Evolutionary conservation across 1,284 basidiomycete species (phyloP), one percentile per base, ranked within the genome.

Genomic region (Ustilago xerochloae): DNA sequence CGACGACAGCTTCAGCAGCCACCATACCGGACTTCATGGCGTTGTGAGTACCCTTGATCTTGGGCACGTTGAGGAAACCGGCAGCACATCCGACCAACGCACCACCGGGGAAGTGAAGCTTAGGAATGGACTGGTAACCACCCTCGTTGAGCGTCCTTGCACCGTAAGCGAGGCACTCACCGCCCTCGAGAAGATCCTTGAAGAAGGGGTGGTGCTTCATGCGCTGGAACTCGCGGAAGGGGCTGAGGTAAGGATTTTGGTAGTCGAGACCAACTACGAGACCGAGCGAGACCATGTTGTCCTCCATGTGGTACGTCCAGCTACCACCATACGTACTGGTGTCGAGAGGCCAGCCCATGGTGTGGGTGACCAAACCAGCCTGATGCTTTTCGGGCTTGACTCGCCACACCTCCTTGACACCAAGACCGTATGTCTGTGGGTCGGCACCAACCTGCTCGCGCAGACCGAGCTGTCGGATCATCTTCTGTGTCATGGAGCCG

Each of bases 1-100:
- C 88, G 78, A 89, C 93, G 0, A 93, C 92, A 0, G 92, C 88
- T 85, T 99, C 96, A 3, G 93, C 97, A 33, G 95, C 96, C 20
- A 98, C 87, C 91, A 98, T 98, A 20, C 96, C 96, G 45, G 91
- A 93, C 87, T 98, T 97, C 96, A 99, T 98, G n/a, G 96, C 95
- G 68, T 96, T 98, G 85, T 99, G 97, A 0, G 95, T 97, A n/a
- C 96, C 96, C 85, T 99, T 99, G 86, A 99, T 99, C 87, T 98
- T 99, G 38, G 95, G 92, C 15, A 97, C 90, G 86, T 99, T 99
- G 63, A 99, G 89, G 86, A 99, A 96, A 49, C 85, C 97, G 0
- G 96, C 96, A 0, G 94, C 92, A 86, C 96, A 98, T 1, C 96
- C 96, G 50, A 99, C 90, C 46, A 99, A 86, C 0, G 94, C 96